A percentile compares a stretch with the other conserved stretches of the same genome.
These are phyloP conservation scores for Echinosophora koreensis DNA, from an alignment of 306 rosid species.

Conservation along the genomic window DNA sequence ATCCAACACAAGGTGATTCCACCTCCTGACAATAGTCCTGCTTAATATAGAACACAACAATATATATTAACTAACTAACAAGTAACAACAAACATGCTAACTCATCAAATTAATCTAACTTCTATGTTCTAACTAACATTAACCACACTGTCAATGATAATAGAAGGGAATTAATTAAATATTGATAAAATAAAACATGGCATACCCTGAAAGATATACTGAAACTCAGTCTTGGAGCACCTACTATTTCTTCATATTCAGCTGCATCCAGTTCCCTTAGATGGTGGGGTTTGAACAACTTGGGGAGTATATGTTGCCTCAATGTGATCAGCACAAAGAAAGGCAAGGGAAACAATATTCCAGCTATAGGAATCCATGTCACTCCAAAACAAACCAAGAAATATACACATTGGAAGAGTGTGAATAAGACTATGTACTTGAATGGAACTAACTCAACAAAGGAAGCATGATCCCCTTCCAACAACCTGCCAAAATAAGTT, in stretches of 20 bases:
- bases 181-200: conserved; percentile 8
- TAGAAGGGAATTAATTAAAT: background rate
- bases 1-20: conserved; percentile 47
- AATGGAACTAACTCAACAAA: conserved; percentile 80
- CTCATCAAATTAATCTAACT: no score
- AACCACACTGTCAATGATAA: background rate
- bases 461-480: conserved; percentile 72
- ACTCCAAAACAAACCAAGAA: conserved; percentile 69
- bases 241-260: conserved; percentile 79
- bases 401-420: conserved; percentile 74
- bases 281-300: conserved; percentile 61
- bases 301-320: conserved; percentile 80
- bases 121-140: background rate
- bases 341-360: conserved; percentile 83
- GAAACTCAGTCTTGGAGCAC: conserved; percentile 54
- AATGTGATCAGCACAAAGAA: conserved; percentile 74
- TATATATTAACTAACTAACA: no score
- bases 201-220: conserved; percentile 57
- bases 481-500: conserved; percentile 58
- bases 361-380: conserved; percentile 90
- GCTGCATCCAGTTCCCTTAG: conserved; percentile 81
- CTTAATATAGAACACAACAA: background rate
- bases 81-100: background rate
- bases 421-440: conserved; percentile 63
- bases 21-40: conserved; percentile 50